Base-by-base conservation (phyloP, 257 asterid species). In the Nemophila menziesii region DNA sequence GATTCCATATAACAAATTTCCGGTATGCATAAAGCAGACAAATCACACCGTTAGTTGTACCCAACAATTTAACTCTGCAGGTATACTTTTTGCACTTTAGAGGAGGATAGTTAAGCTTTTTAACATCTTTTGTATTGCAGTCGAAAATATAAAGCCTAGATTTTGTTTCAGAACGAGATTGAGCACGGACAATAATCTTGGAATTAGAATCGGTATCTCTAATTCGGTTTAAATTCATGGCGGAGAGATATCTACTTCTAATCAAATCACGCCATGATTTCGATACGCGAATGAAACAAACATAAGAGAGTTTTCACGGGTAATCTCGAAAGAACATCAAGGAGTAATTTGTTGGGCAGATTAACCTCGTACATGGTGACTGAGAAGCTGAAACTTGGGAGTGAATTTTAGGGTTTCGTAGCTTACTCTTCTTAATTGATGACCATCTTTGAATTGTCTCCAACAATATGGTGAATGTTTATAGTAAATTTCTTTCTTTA, bases 1-100 rank as follows among this genome's bases (percentile, higher is more conserved):
- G 51, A 23, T 44, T 44, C 49, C 49, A 44, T 20, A 44, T 13
- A 22, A 44, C 20, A 22, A 22, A 21, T 14, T 22, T 22, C 1
- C 11, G n/a, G 7, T 44, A 21, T n/a, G 5, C 7, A 6, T 21
- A 13, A 5, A 5, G 11, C 23, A 44, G 16, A 22, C 49, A 44
- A 44, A 44, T 3, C 17, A 44, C 20, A 7, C 16, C 24, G 14
- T 33, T 44, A 4, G 20, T 21, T 21, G 49, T 21, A 20, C 49
- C 49, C 10, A 22, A 8, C 16, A 14, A 5, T n/a, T 12, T 13
- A 16, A 44, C 4, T 13, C 20, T n/a, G 5, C n/a, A n/a, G n/a
- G 1, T 20, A 1, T 2, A 1, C 5, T 1, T 13, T 21, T 11
- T 11, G 6, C 14, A 4, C 1, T 5, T 8, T 43, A 43, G 16